Percentiles rank a stretch among this genome's conserved stretches.
Evolutionary conservation across 2,329 filamentous ascomycete species (phyloP).

Genomic region (Calonectria crousiana): DNA sequence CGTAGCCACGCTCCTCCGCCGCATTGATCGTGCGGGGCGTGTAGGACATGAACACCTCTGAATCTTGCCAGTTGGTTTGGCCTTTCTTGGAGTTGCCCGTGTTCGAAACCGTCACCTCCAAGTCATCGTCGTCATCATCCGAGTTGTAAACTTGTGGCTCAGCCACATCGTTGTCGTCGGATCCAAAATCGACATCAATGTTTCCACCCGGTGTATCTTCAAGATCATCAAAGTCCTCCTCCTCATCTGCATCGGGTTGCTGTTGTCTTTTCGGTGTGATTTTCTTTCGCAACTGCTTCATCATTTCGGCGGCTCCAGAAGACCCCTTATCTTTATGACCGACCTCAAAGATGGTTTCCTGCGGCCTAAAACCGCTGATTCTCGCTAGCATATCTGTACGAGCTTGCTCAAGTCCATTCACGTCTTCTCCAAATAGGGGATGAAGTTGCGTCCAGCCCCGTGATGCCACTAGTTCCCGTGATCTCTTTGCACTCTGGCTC

Average conservation of each 20-base stretch:
- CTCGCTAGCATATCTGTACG: conserved; percentile 88
- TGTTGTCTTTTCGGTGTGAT: conserved; percentile 70
- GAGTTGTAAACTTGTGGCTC: conserved; percentile 64
- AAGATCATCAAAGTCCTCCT: conserved; percentile 47
- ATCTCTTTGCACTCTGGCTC: conserved; percentile 87
- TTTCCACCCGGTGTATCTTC: conserved; percentile 50
- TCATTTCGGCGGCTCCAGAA: conserved; percentile 78
- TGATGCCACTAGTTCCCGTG: conserved; percentile 80
- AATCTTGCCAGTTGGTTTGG: conserved; percentile 79
- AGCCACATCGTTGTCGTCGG: conserved; percentile 53
- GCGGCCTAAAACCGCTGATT: conserved; percentile 88
- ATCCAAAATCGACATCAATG: conserved; percentile 42
- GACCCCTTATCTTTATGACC: conserved; percentile 75
- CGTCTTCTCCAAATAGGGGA: conserved; percentile 81
- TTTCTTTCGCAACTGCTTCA: conserved; percentile 78
- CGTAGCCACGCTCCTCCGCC: conserved; percentile 92
- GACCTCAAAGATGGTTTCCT: conserved; percentile 97
- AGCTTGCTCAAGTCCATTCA: conserved; percentile 74
- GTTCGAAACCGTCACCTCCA: conserved; percentile 79
- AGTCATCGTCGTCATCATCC: conserved; percentile 63
- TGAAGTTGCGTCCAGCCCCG: conserved; percentile 82
- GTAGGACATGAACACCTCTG: conserved; percentile 97
- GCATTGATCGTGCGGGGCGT: conserved; percentile 83
- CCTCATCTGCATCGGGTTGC: conserved; percentile 55
- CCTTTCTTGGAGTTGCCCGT: conserved; percentile 64